Evolutionary conservation across 106 monocot species (phyloP), one percentile per base, ranked within the genome.

Genomic region (Iris macrosiphon): DNA sequence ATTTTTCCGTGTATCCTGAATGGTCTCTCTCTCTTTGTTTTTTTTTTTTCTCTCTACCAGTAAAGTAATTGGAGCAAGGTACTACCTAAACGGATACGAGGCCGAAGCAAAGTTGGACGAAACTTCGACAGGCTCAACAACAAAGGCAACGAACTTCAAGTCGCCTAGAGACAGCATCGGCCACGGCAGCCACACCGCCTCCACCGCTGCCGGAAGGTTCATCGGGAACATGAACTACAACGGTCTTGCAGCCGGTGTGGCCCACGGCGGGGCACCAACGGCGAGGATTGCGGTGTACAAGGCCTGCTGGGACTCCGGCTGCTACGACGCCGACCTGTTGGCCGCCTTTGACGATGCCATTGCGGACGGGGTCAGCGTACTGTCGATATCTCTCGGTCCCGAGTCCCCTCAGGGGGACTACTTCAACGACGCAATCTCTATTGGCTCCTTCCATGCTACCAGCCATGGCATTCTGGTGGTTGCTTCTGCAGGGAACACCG

Each of bases 311-410:
- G 72, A 80, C 32, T 66, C 74, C 0, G 93, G 93, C 7, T 93
- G 93, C 52, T 93, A 87, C 49, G 93, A 93, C 60, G 83, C 83
- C 3, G 93, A 93, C 45, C 50, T 93, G 32, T 65, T 93, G 10
- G 83, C 93, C 8, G 93, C 93, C 1, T 93, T 93, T 45, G 75
- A 80, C 48, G 93, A 93, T 64, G 87, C 93, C 10, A 87, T 93
- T 15, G 74, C 30, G 14, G 93, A 93, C 63, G 83, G 93, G 11
- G 93, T 93, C 2, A 75, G 88, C 60, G 71, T 93, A 9, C 5
- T 93, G 1, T 93, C 93, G 7, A 28, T 93, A 10, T 93, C 87
- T 39, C 50, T 93, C 27, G 93, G 93, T 11, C 83, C 87, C 2
- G 63, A 63, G 31, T 61, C 64, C 12, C 83, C 77, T 40, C 87